Percentiles rank a stretch among this genome's conserved stretches.
phyloP scores from a whole-genome alignment of 805 yeast genomes.

The Hanseniaspora thailandica region DNA sequence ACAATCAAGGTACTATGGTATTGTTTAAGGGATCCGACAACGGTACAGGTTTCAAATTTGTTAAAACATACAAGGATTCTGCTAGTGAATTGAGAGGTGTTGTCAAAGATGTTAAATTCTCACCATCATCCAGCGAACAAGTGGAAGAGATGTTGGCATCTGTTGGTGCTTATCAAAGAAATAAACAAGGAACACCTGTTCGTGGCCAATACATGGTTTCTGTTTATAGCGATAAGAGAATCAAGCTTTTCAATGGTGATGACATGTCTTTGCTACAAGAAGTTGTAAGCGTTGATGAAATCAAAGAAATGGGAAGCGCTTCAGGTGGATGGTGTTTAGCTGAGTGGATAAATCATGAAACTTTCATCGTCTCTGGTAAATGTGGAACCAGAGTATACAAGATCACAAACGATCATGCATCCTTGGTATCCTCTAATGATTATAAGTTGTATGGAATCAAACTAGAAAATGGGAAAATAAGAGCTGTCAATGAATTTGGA shows the following conservation, averaged over 20 bases:
- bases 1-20: conserved; percentile 78
- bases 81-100: conserved; percentile 57
- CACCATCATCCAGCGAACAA: conserved; percentile 54
- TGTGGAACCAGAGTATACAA: conserved; percentile 12
- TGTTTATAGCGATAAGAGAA: conserved; percentile 74
- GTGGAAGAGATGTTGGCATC: conserved; percentile 4
- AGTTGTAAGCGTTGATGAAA: conserved; percentile 34
- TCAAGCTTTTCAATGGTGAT: conserved; percentile 74
- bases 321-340: conserved; percentile 8
- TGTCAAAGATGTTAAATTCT: conserved; percentile 67
- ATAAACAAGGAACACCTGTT: conserved; percentile 7
- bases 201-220: conserved; percentile 43
- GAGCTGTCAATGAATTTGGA: conserved; percentile 4
- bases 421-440: not conserved
- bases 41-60: conserved; percentile 91
- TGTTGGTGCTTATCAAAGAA: conserved; percentile 11
- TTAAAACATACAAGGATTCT: conserved; percentile 49
- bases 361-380: conserved; percentile 8
- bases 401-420: not conserved
- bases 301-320: conserved; percentile 73
- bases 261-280: conserved; percentile 61
- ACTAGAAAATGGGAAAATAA: not conserved
- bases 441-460: not conserved
- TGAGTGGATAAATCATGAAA: not conserved
- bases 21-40: conserved; percentile 39